Evolutionary conservation across 2,329 filamentous ascomycete species (phyloP).

Genomic region (Diaporthe citri): DNA sequence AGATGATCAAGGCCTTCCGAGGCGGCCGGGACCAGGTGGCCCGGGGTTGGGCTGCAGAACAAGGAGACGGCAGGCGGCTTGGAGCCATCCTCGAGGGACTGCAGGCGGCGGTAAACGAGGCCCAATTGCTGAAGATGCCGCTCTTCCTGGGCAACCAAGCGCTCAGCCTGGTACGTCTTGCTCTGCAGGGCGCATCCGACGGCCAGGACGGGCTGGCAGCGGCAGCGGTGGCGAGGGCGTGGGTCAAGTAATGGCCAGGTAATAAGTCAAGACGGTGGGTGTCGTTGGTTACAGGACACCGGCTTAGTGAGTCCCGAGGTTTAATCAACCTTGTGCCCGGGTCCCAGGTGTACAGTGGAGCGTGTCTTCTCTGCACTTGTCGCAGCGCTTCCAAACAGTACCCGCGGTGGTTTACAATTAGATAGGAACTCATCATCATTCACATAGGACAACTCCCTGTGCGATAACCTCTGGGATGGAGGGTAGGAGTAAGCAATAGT

Average conservation of each 20-base stretch:
- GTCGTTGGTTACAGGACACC: not conserved
- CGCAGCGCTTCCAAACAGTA: not conserved
- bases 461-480: not conserved
- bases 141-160: constrained; percentile 57
- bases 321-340: not conserved
- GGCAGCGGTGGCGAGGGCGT: constrained; percentile 35
- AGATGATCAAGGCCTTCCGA: constrained; percentile 53
- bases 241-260: constrained; percentile 24
- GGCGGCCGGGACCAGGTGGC: constrained; percentile 44
- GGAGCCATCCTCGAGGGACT: constrained; percentile 49
- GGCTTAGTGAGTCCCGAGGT: not conserved
- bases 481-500: not conserved
- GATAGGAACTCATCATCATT: not conserved
- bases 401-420: not conserved
- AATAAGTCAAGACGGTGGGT: not conserved
- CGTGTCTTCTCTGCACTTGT: not conserved
- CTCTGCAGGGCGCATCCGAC: not conserved
- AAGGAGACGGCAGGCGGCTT: constrained; percentile 43
- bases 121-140: constrained; percentile 56
- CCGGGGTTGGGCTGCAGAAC: constrained; percentile 41
- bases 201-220: not conserved
- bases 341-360: not conserved
- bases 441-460: not conserved
- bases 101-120: constrained; percentile 56
- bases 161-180: constrained; percentile 50